Evolutionary conservation across 495 filamentous ascomycete genomes (phyloP), one percentile per base, ranked within the genome.

Genomic region (Penicillium samsonianum): DNA sequence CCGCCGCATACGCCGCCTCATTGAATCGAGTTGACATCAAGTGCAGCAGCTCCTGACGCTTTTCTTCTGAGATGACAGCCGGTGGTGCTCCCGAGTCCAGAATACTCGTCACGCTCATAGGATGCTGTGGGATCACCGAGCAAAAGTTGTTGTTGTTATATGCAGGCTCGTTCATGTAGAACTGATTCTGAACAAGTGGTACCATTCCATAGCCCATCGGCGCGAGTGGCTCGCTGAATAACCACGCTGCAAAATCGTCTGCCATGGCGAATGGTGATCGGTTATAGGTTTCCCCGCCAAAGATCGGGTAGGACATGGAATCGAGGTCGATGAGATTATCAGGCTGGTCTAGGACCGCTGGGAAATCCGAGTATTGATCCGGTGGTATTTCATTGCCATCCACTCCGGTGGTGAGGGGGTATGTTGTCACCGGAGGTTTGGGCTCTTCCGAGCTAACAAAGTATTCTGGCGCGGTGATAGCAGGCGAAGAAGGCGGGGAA

Each of bases 101-200:
- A 20, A 96, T 83, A 61, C 87, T 96, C 46, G 88, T 94, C 41
- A 96, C 89, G 22, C 92, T 89, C 92, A 96, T 97, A 14, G 91
- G 91, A 28, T 76, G 89, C 37, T 90, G 83, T 10, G 76, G 75
- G 20, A 74, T 65, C 2, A 79, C 70, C 1, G 68, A 67, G 57
- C 67, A 66, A 22, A 74, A 72, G 52, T 65, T 70, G 28, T 67
- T 64, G 44, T 63, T 70, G 38, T 65, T 68, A 50, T 76, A 77
- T 4, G 67, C 48, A 16, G 73, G 65, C 38, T 79, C 73, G n/a
- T 76, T 77, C 53, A 70, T 58, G 33, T 75, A 74, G 56, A 72
- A 76, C 44, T 71, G 69, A 26, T 72, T 74, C 70, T 65, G 73
- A 9, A 73, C 51, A 16, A 71, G 62, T 17, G 78, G 73, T 41